These are phyloP conservation scores for Auriscalpium microsporum DNA, from an alignment of 768 basidiomycete genomes.

Conservation along the genomic window DNA sequence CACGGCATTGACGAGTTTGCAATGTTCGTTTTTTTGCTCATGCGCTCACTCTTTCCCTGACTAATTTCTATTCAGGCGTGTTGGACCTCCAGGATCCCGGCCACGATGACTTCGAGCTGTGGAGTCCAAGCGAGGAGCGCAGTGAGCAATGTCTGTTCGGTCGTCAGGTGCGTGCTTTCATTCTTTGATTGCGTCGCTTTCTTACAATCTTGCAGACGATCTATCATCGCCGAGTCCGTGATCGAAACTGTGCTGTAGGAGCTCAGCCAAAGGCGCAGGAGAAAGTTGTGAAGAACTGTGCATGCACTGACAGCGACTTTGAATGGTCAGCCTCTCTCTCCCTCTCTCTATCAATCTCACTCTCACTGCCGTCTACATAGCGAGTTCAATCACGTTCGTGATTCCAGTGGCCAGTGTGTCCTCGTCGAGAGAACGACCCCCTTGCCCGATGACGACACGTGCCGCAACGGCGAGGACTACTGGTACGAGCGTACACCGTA, in stretches of 20 bases:
- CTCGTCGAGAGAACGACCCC: slow-evolving; percentile 63
- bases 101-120: slow-evolving; percentile 91
- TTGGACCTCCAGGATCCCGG: slow-evolving; percentile 62
- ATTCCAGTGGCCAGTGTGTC: slow-evolving; percentile 66
- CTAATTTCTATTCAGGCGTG: slow-evolving; percentile 39
- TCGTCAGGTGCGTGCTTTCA: slow-evolving; percentile 49
- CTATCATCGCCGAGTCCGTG: slow-evolving; percentile 83
- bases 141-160: slow-evolving; percentile 87
- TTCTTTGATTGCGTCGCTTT: too few relatives aligned
- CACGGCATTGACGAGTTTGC: slow-evolving; percentile 55
- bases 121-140: slow-evolving; percentile 92
- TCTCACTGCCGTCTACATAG: slow-evolving; percentile 32
- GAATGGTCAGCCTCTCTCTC: slow-evolving; percentile 64
- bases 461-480: slow-evolving; percentile 53
- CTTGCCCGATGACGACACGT: slow-evolving; percentile 53
- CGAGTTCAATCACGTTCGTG: slow-evolving; percentile 84
- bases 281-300: slow-evolving; percentile 59
- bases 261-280: slow-evolving; percentile 45
- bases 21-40: slow-evolving; percentile 48
- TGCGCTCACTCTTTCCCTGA: too few relatives aligned
- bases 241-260: slow-evolving; percentile 80
- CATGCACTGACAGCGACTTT: slow-evolving; percentile 71
- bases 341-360: background rate
- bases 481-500: slow-evolving; percentile 96
- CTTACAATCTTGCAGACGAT: slow-evolving; percentile 46